Evolutionary conservation across 768 basidiomycete genomes (phyloP), one percentile per base, ranked within the genome.

Genomic region (Xerocomellus dryophilus): DNA sequence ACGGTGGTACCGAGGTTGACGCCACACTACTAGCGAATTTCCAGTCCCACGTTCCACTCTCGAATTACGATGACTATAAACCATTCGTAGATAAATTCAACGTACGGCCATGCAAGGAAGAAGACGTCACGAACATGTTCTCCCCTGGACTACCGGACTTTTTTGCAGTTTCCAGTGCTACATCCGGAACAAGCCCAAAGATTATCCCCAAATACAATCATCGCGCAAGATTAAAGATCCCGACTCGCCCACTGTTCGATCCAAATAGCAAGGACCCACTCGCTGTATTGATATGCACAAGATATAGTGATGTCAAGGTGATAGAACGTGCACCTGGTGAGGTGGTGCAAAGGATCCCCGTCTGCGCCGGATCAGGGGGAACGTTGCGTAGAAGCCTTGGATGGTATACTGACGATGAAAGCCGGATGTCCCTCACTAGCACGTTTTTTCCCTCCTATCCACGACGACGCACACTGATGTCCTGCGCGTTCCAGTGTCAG

Each of bases 111-210:
- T 62, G 63, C 56, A 65, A 52, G 31, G 57, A 65, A 32, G 43
- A 41, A 21, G 53, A 65, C 4, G 54, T 65, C 40, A 14, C 15
- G n/a, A 27, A 65, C 27, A 40, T 65, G 49, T 49, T 65, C 50
- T 40, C 63, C 10, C 64, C 60, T 3, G 64, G 63, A 17, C 31
- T 65, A 10, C 63, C 64, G 1, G 40, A 47, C 21, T 48, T 41
- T 36, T 10, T 65, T 0, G 52, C 43, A 1, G 15, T 44, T 15
- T 58, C 64, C 5, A 65, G 58, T 7, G 50, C 45, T 9, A 65
- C 64, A 9, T 60, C 63, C 7, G 54, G 63, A 15, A 39, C 38
- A 7, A 40, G 15, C 2, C 14, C 51, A 5, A 62, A 65, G 31
- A 8, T 47, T 4, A 11, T 65, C 0, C 48, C 61, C 7, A 55